Percentiles rank a stretch among this genome's conserved stretches.
Conservation (phyloP, 164 flowering plant species). For the Vitis rupestris region DNA sequence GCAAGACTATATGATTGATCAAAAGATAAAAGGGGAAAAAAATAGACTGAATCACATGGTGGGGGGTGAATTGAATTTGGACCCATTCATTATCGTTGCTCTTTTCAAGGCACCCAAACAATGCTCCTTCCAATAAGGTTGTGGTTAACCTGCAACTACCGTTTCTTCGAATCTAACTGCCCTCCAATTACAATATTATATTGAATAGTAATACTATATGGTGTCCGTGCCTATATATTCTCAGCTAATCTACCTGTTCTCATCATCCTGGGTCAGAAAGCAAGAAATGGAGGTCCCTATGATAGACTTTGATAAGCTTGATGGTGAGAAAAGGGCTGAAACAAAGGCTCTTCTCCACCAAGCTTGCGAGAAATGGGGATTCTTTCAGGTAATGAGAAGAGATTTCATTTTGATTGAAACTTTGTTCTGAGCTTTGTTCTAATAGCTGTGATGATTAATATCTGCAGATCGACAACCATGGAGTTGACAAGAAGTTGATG, state of each 20-base stretch:
- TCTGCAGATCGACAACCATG: conserved; percentile 72
- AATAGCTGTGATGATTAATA: not conserved
- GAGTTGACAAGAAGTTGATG: conserved; percentile 53
- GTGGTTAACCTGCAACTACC: conserved; percentile 10
- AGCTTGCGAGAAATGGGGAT: conserved; percentile 80
- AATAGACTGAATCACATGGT: conserved; percentile 18
- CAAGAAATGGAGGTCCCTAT: conserved; percentile 55
- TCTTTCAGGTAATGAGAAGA: conserved; percentile 48
- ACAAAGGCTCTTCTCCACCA: conserved; percentile 60
- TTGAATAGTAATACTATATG: not conserved
- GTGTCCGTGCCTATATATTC: conserved; percentile 23
- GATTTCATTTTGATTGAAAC: too few species aligned
- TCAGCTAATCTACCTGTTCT: not conserved
- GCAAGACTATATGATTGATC: not conserved
- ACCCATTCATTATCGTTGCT: conserved; percentile 9
- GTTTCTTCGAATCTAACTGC: conserved; percentile 10
- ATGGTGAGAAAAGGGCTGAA: conserved; percentile 47
- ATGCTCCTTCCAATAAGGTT: conserved; percentile 1
- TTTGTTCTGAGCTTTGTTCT: too few species aligned
- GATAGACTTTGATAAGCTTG: conserved; percentile 51
- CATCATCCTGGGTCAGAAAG: conserved; percentile 9
- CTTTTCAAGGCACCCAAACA: conserved; percentile 18
- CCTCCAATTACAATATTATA: conserved; percentile 1
- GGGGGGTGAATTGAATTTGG: conserved; percentile 20
- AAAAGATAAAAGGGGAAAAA: not conserved